phyloP scores from a whole-genome alignment of 441 rosid species.

The Arabidopsis hybrid region DNA sequence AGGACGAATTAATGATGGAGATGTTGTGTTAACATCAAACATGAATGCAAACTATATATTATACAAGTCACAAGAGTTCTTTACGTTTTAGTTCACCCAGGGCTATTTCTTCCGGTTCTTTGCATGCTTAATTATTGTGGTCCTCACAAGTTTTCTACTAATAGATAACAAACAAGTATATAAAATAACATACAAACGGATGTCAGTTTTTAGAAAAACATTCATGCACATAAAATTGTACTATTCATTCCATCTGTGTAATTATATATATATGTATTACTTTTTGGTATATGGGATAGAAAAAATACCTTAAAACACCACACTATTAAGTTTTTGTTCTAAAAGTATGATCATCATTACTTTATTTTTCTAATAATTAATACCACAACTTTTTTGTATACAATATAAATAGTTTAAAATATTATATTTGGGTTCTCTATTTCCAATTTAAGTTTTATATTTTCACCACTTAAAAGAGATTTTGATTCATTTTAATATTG shows the following conservation, averaged over 20 bases:
- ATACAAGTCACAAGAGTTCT: slow-evolving; percentile 26
- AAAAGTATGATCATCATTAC: too few species aligned
- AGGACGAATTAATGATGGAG: slow-evolving; percentile 23
- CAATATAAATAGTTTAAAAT: too few species aligned
- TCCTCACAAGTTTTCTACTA: slow-evolving; percentile 26
- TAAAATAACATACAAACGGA: slow-evolving; percentile 11
- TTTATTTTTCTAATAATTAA: too few species aligned
- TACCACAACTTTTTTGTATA: too few species aligned
- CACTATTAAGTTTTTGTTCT: too few species aligned
- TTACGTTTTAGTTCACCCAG: slow-evolving; percentile 11
- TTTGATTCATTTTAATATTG: too few species aligned
- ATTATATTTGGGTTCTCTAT: too few species aligned
- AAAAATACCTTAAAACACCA: too few species aligned
- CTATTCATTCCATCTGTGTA: neutral
- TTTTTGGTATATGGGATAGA: too few species aligned
- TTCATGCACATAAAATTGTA: slow-evolving; percentile 18
- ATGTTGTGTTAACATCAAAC: slow-evolving; percentile 37
- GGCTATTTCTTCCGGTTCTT: slow-evolving; percentile 1
- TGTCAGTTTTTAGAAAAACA: slow-evolving; percentile 14
- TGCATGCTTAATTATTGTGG: slow-evolving; percentile 15
- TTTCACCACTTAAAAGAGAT: too few species aligned
- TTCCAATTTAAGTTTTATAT: too few species aligned
- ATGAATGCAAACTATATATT: slow-evolving; percentile 17
- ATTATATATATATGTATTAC: neutral
- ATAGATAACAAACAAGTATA: slow-evolving; percentile 6